These are phyloP conservation scores for Diaporthe batatas DNA, from an alignment of 2,329 filamentous ascomycete genomes.

Conservation along the genomic window DNA sequence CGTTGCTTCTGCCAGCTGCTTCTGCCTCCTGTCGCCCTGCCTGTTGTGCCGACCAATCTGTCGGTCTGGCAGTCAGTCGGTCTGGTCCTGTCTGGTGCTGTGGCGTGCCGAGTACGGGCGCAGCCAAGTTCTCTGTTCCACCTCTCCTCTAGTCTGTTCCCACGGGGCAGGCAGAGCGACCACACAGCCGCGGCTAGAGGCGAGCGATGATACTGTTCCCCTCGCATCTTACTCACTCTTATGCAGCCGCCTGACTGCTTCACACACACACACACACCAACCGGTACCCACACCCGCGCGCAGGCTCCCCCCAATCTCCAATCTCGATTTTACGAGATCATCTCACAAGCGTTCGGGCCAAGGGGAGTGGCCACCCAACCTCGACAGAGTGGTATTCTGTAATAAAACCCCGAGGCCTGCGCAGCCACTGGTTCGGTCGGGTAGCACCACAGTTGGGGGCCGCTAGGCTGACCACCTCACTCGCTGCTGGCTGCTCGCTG, in stretches of 20 bases:
- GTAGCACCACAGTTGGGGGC: conserved; percentile 29
- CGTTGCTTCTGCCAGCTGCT: neutral
- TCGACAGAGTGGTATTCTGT: conserved; percentile 21
- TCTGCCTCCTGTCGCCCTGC: neutral
- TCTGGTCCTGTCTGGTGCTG: neutral
- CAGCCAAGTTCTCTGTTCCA: conserved; percentile 24
- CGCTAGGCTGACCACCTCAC: conserved; percentile 17
- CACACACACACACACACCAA: conserved; percentile 4
- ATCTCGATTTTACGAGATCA: conserved; percentile 20
- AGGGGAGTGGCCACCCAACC: conserved; percentile 16
- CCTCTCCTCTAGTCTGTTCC: neutral
- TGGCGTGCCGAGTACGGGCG: neutral
- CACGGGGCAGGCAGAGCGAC: conserved; percentile 15
- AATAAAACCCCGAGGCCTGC: conserved; percentile 32
- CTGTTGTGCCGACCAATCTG: neutral
- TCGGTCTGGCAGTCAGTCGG: neutral
- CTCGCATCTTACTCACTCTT: conserved; percentile 23
- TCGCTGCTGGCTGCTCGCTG: neutral
- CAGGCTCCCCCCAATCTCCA: conserved; percentile 18
- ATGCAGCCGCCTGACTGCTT: conserved; percentile 32
- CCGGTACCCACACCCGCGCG: conserved; percentile 2
- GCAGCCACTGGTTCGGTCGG: conserved; percentile 32
- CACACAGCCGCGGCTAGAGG: conserved; percentile 20
- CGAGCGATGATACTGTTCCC: conserved; percentile 25
- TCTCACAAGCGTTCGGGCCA: conserved; percentile 27